Evolutionary conservation across 1,284 basidiomycete genomes (phyloP), one percentile per base, ranked within the genome.

Genomic region (Ganoderma sinense): DNA sequence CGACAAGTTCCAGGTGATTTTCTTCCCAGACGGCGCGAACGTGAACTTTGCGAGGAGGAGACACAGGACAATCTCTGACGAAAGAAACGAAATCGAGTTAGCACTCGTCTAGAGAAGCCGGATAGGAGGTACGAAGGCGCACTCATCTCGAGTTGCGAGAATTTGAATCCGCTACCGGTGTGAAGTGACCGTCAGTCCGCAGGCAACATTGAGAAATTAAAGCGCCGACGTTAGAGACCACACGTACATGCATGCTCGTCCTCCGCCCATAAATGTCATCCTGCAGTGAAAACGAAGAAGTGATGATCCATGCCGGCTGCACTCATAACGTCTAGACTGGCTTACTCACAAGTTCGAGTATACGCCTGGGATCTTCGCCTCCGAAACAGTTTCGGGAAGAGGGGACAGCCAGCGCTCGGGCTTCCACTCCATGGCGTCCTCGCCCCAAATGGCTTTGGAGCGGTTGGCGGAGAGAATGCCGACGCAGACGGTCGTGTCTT

Each of bases 391-490:
- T 2, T 59, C 59, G 5, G 76, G 77, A 0, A 77, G 65, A 5
- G 73, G 70, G 1, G 71, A 62, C 13, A 80, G 69, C 78, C 78
- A 79, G 2, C 79, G 74, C 65, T 80, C 78, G 2, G 78, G 78
- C 84, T 79, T 86, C 80, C 86, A 89, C 67, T 88, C 84, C 23
- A 73, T 69, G 4, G 86, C 84, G 74, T 90, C 88, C 51, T 84
- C 82, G 11, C 89, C 89, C 89, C 89, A 91, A 7, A 89, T 78
- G 2, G 80, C 77, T 69, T 82, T 83, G 55, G 80, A 77, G 10
- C 81, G 74, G 73, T 91, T 89, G 48, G 88, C 72, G 1, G 81
- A 76, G 5, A 83, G 71, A n/a, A 89, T 85, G 0, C 88, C 85
- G 45, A 89, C 79, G 23, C 83, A 67, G 0, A 89, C 68, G 0